Conservation (phyloP, 768 basidiomycete genomes). For the Daedaleopsis sinensis region DNA sequence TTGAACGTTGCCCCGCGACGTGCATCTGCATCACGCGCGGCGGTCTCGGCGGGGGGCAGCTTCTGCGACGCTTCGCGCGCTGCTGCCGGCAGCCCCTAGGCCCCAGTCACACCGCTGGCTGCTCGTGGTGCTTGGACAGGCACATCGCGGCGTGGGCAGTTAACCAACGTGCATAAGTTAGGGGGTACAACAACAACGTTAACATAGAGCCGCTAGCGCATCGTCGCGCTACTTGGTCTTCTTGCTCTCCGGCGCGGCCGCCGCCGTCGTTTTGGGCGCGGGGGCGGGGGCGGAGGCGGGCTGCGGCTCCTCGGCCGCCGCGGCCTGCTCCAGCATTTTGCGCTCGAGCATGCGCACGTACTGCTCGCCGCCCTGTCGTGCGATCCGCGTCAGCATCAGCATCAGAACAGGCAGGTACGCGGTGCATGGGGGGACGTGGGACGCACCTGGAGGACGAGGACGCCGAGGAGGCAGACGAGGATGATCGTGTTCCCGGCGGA, state of each 20-base stretch:
- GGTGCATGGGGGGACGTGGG: neutral
- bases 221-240: slow-evolving; percentile 25
- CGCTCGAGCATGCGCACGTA: slow-evolving; percentile 48
- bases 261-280: slow-evolving; percentile 16
- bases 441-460: slow-evolving; percentile 75
- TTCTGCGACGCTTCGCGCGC: neutral
- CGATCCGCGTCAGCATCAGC: too few species aligned
- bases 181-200: neutral
- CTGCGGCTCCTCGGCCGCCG: slow-evolving; percentile 12
- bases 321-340: slow-evolving; percentile 38
- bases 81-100: neutral
- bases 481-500: slow-evolving; percentile 89
- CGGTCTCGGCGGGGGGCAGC: neutral
- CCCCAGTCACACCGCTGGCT: neutral
- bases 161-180: slow-evolving; percentile 3
- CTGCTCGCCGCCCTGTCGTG: slow-evolving; percentile 48
- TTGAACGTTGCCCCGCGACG: neutral
- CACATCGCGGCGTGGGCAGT: neutral
- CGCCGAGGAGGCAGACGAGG: slow-evolving; percentile 62
- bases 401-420: slow-evolving; percentile 4
- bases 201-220: neutral
- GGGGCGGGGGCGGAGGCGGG: slow-evolving; percentile 13
- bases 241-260: slow-evolving; percentile 25
- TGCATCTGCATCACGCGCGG: neutral
- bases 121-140: too few species aligned